Conservation (phyloP, 257 asterid genomes). For the Gardenia jasminoides region DNA sequence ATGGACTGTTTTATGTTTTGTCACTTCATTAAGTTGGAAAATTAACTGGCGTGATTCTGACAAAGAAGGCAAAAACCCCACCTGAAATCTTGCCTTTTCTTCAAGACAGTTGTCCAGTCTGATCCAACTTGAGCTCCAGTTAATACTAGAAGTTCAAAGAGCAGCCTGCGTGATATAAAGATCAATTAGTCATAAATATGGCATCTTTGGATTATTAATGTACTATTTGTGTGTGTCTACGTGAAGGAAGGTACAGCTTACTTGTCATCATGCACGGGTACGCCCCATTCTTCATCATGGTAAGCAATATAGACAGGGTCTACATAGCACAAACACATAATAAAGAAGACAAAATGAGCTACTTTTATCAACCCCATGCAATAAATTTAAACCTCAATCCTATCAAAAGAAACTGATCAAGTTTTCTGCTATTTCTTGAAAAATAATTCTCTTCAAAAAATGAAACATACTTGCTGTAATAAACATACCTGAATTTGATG, state of each 20-base stretch:
- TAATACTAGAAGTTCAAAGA: constrained; percentile 67
- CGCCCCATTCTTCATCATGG: constrained; percentile 91
- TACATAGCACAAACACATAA: constrained; percentile 19
- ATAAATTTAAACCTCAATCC: background rate
- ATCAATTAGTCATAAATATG: constrained; percentile 1
- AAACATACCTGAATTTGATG: constrained; percentile 63
- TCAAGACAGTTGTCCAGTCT: constrained; percentile 72
- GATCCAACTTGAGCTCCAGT: constrained; percentile 90
- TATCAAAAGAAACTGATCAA: background rate
- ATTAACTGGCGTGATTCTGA: background rate
- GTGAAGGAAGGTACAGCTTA: constrained; percentile 27
- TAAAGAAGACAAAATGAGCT: constrained; percentile 13
- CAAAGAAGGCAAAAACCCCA: constrained; percentile 2
- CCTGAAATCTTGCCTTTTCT: constrained; percentile 57
- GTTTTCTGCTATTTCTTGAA: background rate
- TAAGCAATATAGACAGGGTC: constrained; percentile 72
- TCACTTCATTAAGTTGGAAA: background rate
- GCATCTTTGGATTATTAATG: background rate
- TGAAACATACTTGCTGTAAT: background rate
- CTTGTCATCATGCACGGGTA: constrained; percentile 75
- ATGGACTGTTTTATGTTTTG: background rate
- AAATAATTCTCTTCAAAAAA: background rate
- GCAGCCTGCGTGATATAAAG: constrained; percentile 35
- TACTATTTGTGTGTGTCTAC: background rate
- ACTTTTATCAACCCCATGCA: background rate